These are phyloP conservation scores for Lepraria neglecta DNA, from an alignment of 495 filamentous ascomycete genomes.

Conservation along the genomic window DNA sequence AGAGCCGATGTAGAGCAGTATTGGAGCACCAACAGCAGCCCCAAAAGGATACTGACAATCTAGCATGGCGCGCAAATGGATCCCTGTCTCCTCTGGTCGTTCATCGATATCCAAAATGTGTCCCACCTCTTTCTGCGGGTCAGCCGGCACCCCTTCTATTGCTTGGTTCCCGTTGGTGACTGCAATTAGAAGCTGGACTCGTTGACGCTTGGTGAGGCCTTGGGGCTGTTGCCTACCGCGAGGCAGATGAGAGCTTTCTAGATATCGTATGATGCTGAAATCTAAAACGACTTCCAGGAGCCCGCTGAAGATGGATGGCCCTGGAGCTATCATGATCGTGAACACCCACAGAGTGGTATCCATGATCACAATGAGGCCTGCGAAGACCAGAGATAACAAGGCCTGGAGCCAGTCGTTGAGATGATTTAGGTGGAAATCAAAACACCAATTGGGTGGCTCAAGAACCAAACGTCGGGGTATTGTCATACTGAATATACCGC, in stretches of 20 bases:
- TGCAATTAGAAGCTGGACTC: conserved; percentile 17
- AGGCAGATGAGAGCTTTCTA: background rate
- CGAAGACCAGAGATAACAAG: conserved; percentile 10
- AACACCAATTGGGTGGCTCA: conserved; percentile 16
- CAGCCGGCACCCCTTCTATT: conserved; percentile 11
- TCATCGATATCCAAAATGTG: conserved; percentile 10
- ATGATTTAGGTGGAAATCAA: conserved; percentile 10
- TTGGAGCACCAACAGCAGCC: conserved; percentile 41
- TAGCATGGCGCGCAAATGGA: conserved; percentile 22
- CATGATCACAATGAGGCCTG: conserved; percentile 11
- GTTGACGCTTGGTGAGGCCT: background rate
- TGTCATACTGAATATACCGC: conserved; percentile 29
- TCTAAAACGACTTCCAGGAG: conserved; percentile 16
- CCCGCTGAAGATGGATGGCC: conserved; percentile 16
- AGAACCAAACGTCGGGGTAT: conserved; percentile 28
- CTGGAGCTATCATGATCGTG: conserved; percentile 20
- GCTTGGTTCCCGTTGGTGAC: conserved; percentile 17
- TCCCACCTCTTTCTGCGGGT: conserved; percentile 17
- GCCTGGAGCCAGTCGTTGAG: conserved; percentile 2
- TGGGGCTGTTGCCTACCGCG: conserved; percentile 2
- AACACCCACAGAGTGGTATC: conserved; percentile 21
- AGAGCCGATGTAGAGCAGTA: conserved; percentile 43
- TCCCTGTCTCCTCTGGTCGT: conserved; percentile 7
- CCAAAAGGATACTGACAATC: conserved; percentile 34
- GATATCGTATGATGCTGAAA: conserved; percentile 15